Conservation (phyloP, 345 rosid species). For the Eutrema japonicum region DNA sequence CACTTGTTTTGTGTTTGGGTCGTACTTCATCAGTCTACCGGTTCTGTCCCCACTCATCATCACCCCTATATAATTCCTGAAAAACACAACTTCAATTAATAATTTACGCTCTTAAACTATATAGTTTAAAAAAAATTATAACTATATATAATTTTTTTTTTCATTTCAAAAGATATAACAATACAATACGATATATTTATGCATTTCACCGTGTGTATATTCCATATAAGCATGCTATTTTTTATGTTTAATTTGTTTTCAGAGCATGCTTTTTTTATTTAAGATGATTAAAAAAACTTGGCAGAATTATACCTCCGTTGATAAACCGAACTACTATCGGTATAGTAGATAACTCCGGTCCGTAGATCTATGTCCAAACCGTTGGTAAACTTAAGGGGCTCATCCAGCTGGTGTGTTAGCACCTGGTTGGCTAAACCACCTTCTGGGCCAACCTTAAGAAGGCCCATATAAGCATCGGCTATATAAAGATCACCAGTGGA, state of each 20-base stretch:
- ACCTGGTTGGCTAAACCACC: constrained; percentile 71
- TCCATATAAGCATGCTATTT: not conserved
- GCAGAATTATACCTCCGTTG: constrained; percentile 58
- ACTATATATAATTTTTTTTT: too few species aligned
- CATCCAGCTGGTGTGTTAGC: constrained; percentile 49
- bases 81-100: not conserved
- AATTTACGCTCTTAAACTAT: not conserved
- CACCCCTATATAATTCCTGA: constrained; percentile 54
- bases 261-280: not conserved
- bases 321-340: constrained; percentile 68
- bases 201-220: not conserved
- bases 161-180: not conserved
- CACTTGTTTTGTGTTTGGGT: constrained; percentile 50
- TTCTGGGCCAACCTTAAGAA: constrained; percentile 71
- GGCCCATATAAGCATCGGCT: constrained; percentile 83
- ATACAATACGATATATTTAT: too few species aligned
- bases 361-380: constrained; percentile 59
- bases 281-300: not conserved
- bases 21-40: constrained; percentile 73
- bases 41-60: constrained; percentile 60
- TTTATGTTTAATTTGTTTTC: not conserved
- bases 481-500: constrained; percentile 65
- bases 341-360: constrained; percentile 66
- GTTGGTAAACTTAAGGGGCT: constrained; percentile 58
- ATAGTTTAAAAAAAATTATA: not conserved